A percentile compares a stretch with the other conserved stretches of the same genome.
phyloP scores from a whole-genome alignment of 768 basidiomycete genomes.

The Tylopilus rubrobrunneus region DNA sequence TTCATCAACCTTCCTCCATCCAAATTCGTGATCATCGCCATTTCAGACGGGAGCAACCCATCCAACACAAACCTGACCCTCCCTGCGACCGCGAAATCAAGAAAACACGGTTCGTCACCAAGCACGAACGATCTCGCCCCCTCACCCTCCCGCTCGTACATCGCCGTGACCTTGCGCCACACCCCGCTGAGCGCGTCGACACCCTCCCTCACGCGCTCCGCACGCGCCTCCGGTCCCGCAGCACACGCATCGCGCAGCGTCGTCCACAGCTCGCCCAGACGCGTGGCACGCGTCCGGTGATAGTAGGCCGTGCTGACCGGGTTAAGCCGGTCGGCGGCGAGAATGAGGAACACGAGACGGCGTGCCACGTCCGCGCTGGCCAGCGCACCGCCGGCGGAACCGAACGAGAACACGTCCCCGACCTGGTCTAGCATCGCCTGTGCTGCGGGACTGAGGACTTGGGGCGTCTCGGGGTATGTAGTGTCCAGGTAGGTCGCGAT shows the following conservation, averaged over 20 bases:
- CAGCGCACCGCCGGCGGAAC: neutral
- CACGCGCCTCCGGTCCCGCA: slow-evolving; percentile 25
- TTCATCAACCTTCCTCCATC: slow-evolving; percentile 11
- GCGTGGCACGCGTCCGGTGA: slow-evolving; percentile 31
- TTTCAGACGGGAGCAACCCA: slow-evolving; percentile 9
- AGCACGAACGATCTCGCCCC: neutral
- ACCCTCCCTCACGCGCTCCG: slow-evolving; percentile 17
- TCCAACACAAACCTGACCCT: slow-evolving; percentile 12
- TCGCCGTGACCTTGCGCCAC: slow-evolving; percentile 21
- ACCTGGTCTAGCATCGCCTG: slow-evolving; percentile 33
- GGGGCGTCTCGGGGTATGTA: slow-evolving; percentile 42
- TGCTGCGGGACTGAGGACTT: slow-evolving; percentile 34
- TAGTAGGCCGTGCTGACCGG: slow-evolving; percentile 38
- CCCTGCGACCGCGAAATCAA: slow-evolving; percentile 22
- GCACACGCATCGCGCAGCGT: slow-evolving; percentile 17
- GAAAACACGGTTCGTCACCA: slow-evolving; percentile 15
- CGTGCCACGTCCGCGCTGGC: neutral
- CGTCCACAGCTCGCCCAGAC: slow-evolving; percentile 38
- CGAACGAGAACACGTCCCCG: slow-evolving; percentile 11
- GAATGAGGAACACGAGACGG: slow-evolving; percentile 22
- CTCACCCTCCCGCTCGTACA: slow-evolving; percentile 5
- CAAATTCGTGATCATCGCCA: slow-evolving; percentile 2
- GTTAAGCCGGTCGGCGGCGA: slow-evolving; percentile 26
- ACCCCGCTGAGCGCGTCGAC: slow-evolving; percentile 20
- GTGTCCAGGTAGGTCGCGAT: slow-evolving; percentile 42